phyloP scores from a whole-genome alignment of 148 eudicot genomes.

The Vaccinium corymbosum region DNA sequence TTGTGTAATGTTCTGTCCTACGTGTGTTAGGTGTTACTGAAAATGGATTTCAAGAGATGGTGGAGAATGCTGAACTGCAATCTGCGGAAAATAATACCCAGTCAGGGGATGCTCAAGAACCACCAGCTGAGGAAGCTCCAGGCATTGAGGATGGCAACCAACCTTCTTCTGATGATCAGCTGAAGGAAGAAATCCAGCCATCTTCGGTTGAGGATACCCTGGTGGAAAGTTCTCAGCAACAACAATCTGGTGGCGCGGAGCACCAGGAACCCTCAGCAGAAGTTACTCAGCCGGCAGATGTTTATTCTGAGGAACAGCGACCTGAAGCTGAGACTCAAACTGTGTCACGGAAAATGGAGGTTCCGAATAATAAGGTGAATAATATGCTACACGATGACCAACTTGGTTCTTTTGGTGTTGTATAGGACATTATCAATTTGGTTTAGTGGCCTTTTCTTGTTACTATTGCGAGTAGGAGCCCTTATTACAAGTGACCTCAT shows the following conservation, averaged over 20 bases:
- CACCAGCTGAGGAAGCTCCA: conserved; percentile 1
- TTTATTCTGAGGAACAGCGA: conserved; percentile 26
- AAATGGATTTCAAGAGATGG: conserved; percentile 46
- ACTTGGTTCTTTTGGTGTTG: background rate
- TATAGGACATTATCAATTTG: background rate
- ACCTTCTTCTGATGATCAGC: conserved; percentile 24
- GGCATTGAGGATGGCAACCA: conserved; percentile 22
- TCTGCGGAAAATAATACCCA: conserved; percentile 18
- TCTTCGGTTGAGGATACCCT: conserved; percentile 24
- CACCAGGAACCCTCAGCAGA: conserved; percentile 27
- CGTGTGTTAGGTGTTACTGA: conserved; percentile 23
- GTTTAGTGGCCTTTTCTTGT: background rate
- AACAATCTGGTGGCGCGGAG: conserved; percentile 30
- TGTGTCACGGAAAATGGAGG: conserved; percentile 60
- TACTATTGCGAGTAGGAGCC: background rate
- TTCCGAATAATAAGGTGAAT: conserved; percentile 84
- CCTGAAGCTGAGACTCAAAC: conserved; percentile 35
- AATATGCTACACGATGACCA: background rate
- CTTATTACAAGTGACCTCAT: background rate
- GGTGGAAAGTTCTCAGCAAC: conserved; percentile 25
- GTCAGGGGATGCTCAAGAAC: conserved; percentile 24
- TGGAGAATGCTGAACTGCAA: conserved; percentile 23
- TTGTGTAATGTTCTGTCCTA: background rate
- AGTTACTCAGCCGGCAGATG: conserved; percentile 31
- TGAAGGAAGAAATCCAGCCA: conserved; percentile 20